phyloP scores from a whole-genome alignment of 208 protist species.

The Crithidia fasciculata region DNA sequence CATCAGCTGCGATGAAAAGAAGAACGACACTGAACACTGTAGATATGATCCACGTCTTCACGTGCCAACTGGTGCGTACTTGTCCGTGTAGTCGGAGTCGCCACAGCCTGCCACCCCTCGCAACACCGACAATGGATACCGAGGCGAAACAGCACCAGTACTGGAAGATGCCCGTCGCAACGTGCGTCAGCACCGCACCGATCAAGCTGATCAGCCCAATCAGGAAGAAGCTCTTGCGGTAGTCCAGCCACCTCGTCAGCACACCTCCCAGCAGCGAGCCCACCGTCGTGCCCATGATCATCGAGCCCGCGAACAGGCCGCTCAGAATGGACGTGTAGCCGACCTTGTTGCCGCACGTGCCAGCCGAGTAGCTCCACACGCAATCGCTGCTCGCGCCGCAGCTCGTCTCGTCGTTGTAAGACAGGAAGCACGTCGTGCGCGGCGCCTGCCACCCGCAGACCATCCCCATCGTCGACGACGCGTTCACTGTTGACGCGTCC shows the following conservation, averaged over 20 bases:
- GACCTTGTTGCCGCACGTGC: slow-evolving; percentile 28
- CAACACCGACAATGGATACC: slow-evolving; percentile 57
- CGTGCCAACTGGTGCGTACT: not conserved
- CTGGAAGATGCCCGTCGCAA: slow-evolving; percentile 34
- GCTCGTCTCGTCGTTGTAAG: slow-evolving; percentile 9
- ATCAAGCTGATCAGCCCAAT: slow-evolving; percentile 40
- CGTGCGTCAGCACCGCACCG: slow-evolving; percentile 37
- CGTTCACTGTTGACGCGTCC: slow-evolving; percentile 10
- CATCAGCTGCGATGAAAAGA: slow-evolving; percentile 48
- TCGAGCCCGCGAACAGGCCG: slow-evolving; percentile 36
- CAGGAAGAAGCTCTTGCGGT: slow-evolving; percentile 49
- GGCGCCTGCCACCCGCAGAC: slow-evolving; percentile 32
- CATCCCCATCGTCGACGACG: slow-evolving; percentile 11
- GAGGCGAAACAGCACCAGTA: slow-evolving; percentile 59
- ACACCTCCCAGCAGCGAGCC: slow-evolving; percentile 24
- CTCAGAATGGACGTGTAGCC: slow-evolving; percentile 37
- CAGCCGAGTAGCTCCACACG: slow-evolving; percentile 23
- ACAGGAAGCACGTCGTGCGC: slow-evolving; percentile 20
- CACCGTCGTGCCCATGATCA: slow-evolving; percentile 40
- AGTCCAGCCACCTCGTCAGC: slow-evolving; percentile 33
- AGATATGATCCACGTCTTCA: slow-evolving; percentile 45
- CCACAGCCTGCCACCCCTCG: slow-evolving; percentile 32
- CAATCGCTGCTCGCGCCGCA: slow-evolving; percentile 26
- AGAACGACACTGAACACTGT: slow-evolving; percentile 54
- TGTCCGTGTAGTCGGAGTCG: slow-evolving; percentile 38